A percentile compares a stretch with the other conserved stretches of the same genome.
Conservation (phyloP, 2,329 filamentous ascomycete species). For the Scytalidium sp. region DNA sequence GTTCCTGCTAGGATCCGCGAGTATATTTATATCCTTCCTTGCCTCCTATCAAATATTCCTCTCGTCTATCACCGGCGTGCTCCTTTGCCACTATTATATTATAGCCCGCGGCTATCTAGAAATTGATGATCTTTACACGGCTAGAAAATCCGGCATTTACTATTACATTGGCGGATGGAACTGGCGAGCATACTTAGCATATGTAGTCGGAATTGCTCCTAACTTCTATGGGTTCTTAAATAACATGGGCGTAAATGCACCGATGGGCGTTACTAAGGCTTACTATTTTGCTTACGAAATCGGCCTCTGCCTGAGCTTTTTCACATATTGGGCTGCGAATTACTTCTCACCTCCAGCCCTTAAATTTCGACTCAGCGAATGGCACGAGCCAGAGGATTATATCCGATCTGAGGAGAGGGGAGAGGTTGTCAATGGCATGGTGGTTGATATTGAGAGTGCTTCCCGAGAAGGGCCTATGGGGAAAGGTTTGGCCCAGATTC, state of each 20-base stretch:
- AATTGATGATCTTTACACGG: conserved; percentile 33
- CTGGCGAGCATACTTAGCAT: conserved; percentile 29
- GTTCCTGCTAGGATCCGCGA: conserved; percentile 32
- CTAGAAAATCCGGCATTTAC: conserved; percentile 26
- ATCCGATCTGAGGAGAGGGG: conserved; percentile 22
- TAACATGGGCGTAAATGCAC: conserved; percentile 35
- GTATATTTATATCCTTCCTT: conserved; percentile 37
- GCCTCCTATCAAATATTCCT: conserved; percentile 41
- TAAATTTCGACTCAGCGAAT: conserved; percentile 17
- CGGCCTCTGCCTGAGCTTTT: conserved; percentile 42
- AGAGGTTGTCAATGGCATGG: conserved; percentile 2
- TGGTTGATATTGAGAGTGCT: background rate
- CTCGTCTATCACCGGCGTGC: conserved; percentile 37
- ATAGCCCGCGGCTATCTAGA: conserved; percentile 32
- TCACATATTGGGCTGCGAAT: conserved; percentile 22
- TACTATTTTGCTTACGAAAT: conserved; percentile 57
- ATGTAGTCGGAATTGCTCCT: conserved; percentile 33
- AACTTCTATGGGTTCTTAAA: conserved; percentile 40
- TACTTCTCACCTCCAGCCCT: conserved; percentile 14
- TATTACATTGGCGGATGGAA: conserved; percentile 33
- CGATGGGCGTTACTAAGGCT: conserved; percentile 36
- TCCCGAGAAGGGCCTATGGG: background rate
- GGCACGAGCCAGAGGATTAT: conserved; percentile 35
- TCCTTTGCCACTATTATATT: conserved; percentile 40
- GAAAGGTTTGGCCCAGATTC: background rate